These are phyloP conservation scores for Dothideomycetidae sp. DNA, from an alignment of 2,329 filamentous ascomycete species.

Conservation along the genomic window DNA sequence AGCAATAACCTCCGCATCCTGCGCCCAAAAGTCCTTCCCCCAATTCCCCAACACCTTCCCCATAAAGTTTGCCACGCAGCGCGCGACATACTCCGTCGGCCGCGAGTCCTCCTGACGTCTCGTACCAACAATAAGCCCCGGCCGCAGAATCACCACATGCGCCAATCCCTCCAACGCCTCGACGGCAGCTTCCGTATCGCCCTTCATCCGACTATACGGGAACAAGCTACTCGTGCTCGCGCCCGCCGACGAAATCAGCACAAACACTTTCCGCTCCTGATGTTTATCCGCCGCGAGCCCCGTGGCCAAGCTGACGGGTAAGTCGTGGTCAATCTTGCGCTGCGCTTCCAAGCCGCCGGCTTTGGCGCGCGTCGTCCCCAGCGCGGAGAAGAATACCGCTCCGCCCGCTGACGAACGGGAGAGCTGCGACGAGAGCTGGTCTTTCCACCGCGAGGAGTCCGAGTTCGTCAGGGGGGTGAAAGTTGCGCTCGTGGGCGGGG, in stretches of 20 bases:
- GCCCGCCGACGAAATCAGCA: conserved; percentile 53
- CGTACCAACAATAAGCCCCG: conserved; percentile 61
- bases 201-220: conserved; percentile 60
- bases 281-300: conserved; percentile 46
- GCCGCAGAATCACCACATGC: conserved; percentile 57
- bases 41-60: conserved; percentile 37
- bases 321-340: conserved; percentile 75
- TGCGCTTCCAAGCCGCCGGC: conserved; percentile 68
- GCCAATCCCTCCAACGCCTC: conserved; percentile 55
- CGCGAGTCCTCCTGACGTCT: conserved; percentile 43
- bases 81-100: conserved; percentile 42
- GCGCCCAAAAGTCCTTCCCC: conserved; percentile 52
- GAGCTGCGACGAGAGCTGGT: conserved; percentile 24
- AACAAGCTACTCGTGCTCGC: conserved; percentile 40
- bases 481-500: conserved; percentile 26
- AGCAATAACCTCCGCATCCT: conserved; percentile 61
- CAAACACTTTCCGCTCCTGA: conserved; percentile 57
- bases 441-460: conserved; percentile 53
- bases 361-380: conserved; percentile 64
- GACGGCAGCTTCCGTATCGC: conserved; percentile 68
- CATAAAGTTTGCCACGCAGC: conserved; percentile 41
- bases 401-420: conserved; percentile 34
- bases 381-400: conserved; percentile 54
- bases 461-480: conserved; percentile 51
- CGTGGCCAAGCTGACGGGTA: conserved; percentile 65